These are phyloP conservation scores for Herpotrichia juniperi DNA, from an alignment of 2,329 filamentous ascomycete genomes.

Conservation along the genomic window DNA sequence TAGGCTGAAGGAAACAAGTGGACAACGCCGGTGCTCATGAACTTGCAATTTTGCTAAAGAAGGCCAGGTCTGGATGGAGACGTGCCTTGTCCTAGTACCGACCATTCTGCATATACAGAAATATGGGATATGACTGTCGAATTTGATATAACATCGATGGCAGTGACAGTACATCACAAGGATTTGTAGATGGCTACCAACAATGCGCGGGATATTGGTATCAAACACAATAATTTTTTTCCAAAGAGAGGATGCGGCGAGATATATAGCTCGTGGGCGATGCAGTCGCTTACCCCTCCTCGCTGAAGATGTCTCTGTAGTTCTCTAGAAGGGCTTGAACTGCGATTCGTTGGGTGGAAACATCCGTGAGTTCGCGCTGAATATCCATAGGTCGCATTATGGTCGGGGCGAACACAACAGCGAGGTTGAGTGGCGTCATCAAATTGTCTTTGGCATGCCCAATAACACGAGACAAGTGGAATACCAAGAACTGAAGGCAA, in stretches of 20 bases:
- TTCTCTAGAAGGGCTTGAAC: constrained; percentile 95
- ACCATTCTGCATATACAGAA: not conserved
- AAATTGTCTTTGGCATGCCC: constrained; percentile 83
- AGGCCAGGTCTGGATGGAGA: not conserved
- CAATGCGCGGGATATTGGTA: not conserved
- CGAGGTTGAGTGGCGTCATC: constrained; percentile 96
- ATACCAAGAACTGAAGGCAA: constrained; percentile 90
- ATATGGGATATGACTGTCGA: not conserved
- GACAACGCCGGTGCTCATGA: not conserved
- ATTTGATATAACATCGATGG: not conserved
- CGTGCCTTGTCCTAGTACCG: not conserved
- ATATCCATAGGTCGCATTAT: constrained; percentile 92
- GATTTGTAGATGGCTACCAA: constrained; percentile 1
- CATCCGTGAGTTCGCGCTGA: constrained; percentile 94
- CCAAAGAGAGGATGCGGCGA: not conserved
- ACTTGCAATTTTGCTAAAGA: not conserved
- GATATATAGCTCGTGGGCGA: not conserved
- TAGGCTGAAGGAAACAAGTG: not conserved
- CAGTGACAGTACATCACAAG: not conserved
- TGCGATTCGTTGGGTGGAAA: constrained; percentile 88
- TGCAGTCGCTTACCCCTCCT: constrained; percentile 35
- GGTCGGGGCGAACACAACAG: constrained; percentile 96
- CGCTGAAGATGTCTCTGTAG: constrained; percentile 76
- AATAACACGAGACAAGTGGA: constrained; percentile 89
- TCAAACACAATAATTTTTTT: not conserved